Percentiles rank a stretch among this genome's conserved stretches.
Evolutionary conservation across 495 filamentous ascomycete genomes (phyloP).

Genomic region (Durotheca rogersii): DNA sequence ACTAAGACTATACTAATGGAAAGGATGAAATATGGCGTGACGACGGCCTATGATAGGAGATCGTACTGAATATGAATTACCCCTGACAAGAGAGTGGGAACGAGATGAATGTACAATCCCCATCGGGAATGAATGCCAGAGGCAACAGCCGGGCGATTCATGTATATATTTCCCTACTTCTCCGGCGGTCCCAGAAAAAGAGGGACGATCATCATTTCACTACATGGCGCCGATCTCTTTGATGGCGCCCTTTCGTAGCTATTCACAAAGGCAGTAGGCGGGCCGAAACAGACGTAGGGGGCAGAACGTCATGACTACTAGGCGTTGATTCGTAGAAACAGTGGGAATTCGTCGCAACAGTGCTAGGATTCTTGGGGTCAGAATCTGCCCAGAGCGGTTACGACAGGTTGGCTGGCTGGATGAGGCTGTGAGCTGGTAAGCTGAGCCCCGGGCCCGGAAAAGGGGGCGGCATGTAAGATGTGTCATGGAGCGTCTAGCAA

Average conservation of each 20-base stretch:
- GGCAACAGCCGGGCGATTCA: slow-evolving; percentile 6
- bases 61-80: slow-evolving; percentile 9
- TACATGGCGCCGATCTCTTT: slow-evolving; percentile 25
- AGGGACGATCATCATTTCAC: slow-evolving; percentile 29
- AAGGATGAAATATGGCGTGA: neutral
- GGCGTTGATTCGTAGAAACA: slow-evolving; percentile 21
- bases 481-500: slow-evolving; percentile 28
- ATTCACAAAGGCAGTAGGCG: slow-evolving; percentile 18
- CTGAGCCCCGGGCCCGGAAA: slow-evolving; percentile 13
- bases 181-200: slow-evolving; percentile 10
- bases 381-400: slow-evolving; percentile 18
- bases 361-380: slow-evolving; percentile 15
- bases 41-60: slow-evolving; percentile 8
- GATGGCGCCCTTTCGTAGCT: slow-evolving; percentile 6
- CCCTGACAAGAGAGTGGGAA: slow-evolving; percentile 1
- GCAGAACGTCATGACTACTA: slow-evolving; percentile 26
- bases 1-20: slow-evolving; percentile 16
- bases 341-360: slow-evolving; percentile 11
- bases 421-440: slow-evolving; percentile 30
- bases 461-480: slow-evolving; percentile 1
- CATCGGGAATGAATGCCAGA: slow-evolving; percentile 7
- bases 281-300: slow-evolving; percentile 14
- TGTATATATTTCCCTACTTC: neutral
- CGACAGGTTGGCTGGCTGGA: slow-evolving; percentile 19
- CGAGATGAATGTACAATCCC: slow-evolving; percentile 2